Evolutionary conservation across 2,329 filamentous ascomycete species (phyloP).

Genomic region (Stachybotrys chlorohalonatus): DNA sequence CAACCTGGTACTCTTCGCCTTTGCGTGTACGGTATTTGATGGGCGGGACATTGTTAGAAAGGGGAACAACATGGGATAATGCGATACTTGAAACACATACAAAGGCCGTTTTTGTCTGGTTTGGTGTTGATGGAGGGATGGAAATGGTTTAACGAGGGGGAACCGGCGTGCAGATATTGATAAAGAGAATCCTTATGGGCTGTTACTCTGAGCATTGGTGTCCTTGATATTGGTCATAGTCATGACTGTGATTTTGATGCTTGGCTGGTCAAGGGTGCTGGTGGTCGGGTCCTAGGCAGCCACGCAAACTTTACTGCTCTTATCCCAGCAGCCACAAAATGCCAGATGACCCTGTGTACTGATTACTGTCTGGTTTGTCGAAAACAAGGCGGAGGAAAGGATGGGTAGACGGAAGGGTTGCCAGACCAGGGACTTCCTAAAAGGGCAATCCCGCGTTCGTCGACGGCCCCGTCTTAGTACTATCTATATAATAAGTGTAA

Average conservation of each 20-base stretch:
- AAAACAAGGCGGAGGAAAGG: neutral
- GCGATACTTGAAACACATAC: neutral
- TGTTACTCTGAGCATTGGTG: neutral
- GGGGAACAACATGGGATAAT: neutral
- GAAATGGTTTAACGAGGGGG: neutral
- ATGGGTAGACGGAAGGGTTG: conserved; percentile 3
- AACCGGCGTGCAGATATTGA: neutral
- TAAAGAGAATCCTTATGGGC: neutral
- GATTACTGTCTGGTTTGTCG: too few relatives aligned
- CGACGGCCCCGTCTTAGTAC: neutral
- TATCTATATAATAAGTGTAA: neutral
- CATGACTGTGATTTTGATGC: neutral
- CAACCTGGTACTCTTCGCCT: neutral
- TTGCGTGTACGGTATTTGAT: neutral
- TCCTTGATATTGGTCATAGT: neutral
- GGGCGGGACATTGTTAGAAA: neutral
- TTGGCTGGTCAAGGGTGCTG: neutral
- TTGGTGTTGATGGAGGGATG: neutral
- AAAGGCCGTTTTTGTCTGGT: neutral
- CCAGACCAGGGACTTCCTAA: conserved; percentile 15
- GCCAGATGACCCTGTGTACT: too few relatives aligned
- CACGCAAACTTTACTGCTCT: too few relatives aligned
- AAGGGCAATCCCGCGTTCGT: conserved; percentile 13
- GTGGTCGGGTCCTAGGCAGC: too few relatives aligned
- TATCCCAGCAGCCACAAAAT: too few relatives aligned